phyloP scores from a whole-genome alignment of 495 filamentous ascomycete genomes.

The Penicillium silybi region DNA sequence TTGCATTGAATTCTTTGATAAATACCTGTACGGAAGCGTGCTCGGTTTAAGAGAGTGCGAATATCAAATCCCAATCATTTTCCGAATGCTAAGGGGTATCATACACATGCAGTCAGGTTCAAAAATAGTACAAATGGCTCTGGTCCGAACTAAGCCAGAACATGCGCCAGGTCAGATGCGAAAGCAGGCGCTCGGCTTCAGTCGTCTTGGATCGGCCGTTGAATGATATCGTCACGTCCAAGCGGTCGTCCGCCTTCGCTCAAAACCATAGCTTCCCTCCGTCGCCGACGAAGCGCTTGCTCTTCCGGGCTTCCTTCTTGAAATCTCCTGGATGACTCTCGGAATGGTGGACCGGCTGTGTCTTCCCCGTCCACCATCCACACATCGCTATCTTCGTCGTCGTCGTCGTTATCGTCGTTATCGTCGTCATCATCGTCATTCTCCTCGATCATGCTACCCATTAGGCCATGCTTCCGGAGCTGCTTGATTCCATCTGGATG shows the following conservation, averaged over 20 bases:
- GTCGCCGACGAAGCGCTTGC: constrained; percentile 44
- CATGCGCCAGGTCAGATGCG: not conserved
- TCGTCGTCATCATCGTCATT: constrained; percentile 48
- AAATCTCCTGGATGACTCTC: constrained; percentile 30
- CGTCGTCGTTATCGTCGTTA: constrained; percentile 42
- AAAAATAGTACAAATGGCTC: not conserved
- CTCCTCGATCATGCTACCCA: constrained; percentile 42
- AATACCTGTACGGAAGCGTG: not conserved
- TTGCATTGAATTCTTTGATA: constrained; percentile 5
- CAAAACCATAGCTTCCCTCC: constrained; percentile 54
- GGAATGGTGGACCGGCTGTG: constrained; percentile 31
- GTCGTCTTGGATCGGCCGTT: constrained; percentile 29
- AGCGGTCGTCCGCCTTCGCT: constrained; percentile 48
- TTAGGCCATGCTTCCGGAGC: constrained; percentile 42
- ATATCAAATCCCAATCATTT: constrained; percentile 6
- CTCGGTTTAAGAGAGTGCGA: not conserved
- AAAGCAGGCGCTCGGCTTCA: not conserved
- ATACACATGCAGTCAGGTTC: constrained; percentile 15
- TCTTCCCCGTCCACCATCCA: constrained; percentile 50
- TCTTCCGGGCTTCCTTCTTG: constrained; percentile 47
- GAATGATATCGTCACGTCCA: constrained; percentile 49
- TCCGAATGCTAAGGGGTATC: constrained; percentile 20
- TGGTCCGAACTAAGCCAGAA: not conserved
- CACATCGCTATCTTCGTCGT: constrained; percentile 45
- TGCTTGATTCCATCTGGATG: constrained; percentile 36